These are phyloP conservation scores for Clavispora asparagi DNA, from an alignment of 805 yeast species.

Conservation along the genomic window DNA sequence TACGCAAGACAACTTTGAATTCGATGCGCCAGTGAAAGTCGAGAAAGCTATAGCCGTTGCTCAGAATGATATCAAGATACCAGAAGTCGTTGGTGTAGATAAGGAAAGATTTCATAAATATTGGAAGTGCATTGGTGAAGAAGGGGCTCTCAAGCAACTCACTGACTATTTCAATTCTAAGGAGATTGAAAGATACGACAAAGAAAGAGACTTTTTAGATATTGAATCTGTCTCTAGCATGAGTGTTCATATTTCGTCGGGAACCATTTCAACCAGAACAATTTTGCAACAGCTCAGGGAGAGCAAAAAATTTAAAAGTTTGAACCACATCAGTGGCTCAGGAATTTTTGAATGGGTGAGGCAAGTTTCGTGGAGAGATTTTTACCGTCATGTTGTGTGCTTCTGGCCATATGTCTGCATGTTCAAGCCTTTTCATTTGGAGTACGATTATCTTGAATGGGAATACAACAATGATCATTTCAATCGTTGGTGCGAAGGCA, in stretches of 20 bases:
- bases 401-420: constrained; percentile 49
- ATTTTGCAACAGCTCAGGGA: constrained; percentile 26
- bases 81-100: constrained; percentile 13
- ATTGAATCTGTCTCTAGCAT: constrained; percentile 34
- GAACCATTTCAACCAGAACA: constrained; percentile 40
- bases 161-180: constrained; percentile 15
- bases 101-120: constrained; percentile 16
- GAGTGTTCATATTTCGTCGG: constrained; percentile 43
- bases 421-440: constrained; percentile 45
- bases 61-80: constrained; percentile 13
- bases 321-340: constrained; percentile 21
- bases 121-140: constrained; percentile 28
- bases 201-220: constrained; percentile 25
- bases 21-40: constrained; percentile 10
- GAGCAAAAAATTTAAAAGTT: constrained; percentile 18
- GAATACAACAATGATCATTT: constrained; percentile 38
- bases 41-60: constrained; percentile 4
- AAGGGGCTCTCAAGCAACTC: constrained; percentile 24
- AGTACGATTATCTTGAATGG: constrained; percentile 38
- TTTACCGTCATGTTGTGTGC: constrained; percentile 44
- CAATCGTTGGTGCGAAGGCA: constrained; percentile 48
- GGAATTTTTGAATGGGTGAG: constrained; percentile 43
- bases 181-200: constrained; percentile 25
- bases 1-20: constrained; percentile 9
- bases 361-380: constrained; percentile 58